Evolutionary conservation across 495 filamentous ascomycete genomes (phyloP), one percentile per base, ranked within the genome.

Genomic region (Hypoxylon lienhwacheense): DNA sequence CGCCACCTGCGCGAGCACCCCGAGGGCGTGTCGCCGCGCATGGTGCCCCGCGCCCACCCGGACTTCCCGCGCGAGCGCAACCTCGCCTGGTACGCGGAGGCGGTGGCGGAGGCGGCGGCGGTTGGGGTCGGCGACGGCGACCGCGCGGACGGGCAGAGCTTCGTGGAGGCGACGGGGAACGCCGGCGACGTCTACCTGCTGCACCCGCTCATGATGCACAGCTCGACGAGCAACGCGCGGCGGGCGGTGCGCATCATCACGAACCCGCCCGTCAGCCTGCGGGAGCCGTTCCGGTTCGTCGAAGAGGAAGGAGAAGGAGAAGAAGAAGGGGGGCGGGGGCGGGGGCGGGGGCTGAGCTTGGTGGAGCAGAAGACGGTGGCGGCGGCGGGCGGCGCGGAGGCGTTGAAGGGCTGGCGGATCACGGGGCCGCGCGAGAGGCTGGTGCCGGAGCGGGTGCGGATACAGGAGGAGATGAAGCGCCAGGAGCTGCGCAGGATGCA

Each of bases 151-250:
- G 74, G 79, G 46, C 64, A 65, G 5, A 75, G 70, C 2, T 89
- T 89, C 54, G 76, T 83, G 29, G 85, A 90, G 66, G 84, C 81
- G 33, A 84, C 80, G 2, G 85, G 86, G 0, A 64, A 77, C 1
- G 69, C 78, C 1, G 85, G 86, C 10, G 86, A 90, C 58, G 84
- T 89, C 11, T 81, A 82, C 52, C 71, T 90, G 15, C 66, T 89
- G 53, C 86, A 89, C 55, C 85, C 85, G 35, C 69, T 89, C n/a
- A 89, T 87, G 85, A 69, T 87, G 50, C 85, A 89, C 68, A 81
- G 79, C 4, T 78, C 81, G 15, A 82, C 80, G 6, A 74, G 74
- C 48, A 89, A 89, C 57, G 71, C 78, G 45, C 56, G 81, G 47
- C 73, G 86, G 25, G 71, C 70, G 20, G 73, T 81, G 5, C 74